A percentile compares a stretch with the other conserved stretches of the same genome.
phyloP scores from a whole-genome alignment of 176 grass and related monocot genomes.

The Metroxylon sagu region DNA sequence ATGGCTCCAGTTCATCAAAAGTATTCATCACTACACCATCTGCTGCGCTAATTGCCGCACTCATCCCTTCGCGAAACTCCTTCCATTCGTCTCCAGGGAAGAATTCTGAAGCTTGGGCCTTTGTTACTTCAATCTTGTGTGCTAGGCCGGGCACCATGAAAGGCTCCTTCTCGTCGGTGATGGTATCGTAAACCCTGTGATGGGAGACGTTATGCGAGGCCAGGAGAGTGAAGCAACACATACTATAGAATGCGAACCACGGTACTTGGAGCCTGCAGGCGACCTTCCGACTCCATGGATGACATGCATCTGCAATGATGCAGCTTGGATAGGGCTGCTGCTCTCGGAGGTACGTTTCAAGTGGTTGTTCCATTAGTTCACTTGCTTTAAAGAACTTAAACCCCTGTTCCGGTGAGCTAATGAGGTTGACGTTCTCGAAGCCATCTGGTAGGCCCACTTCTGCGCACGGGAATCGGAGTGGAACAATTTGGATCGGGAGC shows the following conservation, averaged over 20 bases:
- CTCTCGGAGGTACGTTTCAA: conserved; percentile 18
- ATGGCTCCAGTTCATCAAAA: conserved; percentile 39
- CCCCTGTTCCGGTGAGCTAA: background rate
- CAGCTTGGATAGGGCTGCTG: conserved; percentile 14
- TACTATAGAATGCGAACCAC: conserved; percentile 41
- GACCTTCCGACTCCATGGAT: conserved; percentile 33
- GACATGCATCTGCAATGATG: conserved; percentile 37
- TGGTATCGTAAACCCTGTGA: conserved; percentile 34
- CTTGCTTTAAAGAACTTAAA: conserved; percentile 28
- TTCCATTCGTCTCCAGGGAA: background rate
- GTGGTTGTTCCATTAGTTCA: conserved; percentile 18
- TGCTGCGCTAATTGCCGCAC: conserved; percentile 32
- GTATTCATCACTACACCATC: conserved; percentile 60
- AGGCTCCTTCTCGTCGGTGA: conserved; percentile 16
- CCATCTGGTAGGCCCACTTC: conserved; percentile 41
- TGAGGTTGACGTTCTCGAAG: conserved; percentile 37
- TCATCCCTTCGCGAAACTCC: background rate
- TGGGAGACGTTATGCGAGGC: conserved; percentile 24
- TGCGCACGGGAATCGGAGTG: conserved; percentile 21
- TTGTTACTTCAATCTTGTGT: conserved; percentile 21
- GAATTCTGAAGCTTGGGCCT: conserved; percentile 29
- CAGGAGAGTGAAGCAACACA: conserved; percentile 35
- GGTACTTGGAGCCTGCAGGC: conserved; percentile 35
- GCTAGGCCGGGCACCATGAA: conserved; percentile 34
- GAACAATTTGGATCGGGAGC: conserved; percentile 6